phyloP scores from a whole-genome alignment of 495 filamentous ascomycete genomes.

The Aspergillus wentii region DNA sequence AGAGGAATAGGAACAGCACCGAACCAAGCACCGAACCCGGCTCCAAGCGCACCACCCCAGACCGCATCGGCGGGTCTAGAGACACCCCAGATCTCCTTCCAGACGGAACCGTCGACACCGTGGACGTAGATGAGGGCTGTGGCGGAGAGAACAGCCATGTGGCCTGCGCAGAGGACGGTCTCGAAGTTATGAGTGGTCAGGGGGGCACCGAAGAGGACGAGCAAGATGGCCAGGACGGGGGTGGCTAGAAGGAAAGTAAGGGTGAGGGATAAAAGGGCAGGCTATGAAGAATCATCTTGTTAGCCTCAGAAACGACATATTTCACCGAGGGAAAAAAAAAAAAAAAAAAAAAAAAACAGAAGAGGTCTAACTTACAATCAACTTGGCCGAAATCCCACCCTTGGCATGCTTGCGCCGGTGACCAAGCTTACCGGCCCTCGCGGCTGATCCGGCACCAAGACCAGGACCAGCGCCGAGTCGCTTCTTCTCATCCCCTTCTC shows the following conservation, averaged over 20 bases:
- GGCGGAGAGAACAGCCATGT: conserved; percentile 71
- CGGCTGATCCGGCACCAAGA: conserved; percentile 7
- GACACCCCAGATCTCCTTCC: conserved; percentile 65
- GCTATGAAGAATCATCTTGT: conserved; percentile 39
- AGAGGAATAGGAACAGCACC: conserved; percentile 82
- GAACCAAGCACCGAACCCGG: conserved; percentile 59
- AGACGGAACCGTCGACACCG: conserved; percentile 68
- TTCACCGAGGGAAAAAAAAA: neutral
- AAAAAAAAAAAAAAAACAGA: neutral
- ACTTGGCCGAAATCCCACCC: conserved; percentile 18
- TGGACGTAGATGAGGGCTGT: conserved; percentile 77
- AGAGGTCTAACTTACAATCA: conserved; percentile 26
- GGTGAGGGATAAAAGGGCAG: conserved; percentile 53
- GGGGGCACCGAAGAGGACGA: conserved; percentile 89
- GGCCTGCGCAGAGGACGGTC: conserved; percentile 72
- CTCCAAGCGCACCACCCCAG: conserved; percentile 39
- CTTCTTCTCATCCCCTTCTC: too few relatives aligned
- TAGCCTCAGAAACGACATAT: neutral
- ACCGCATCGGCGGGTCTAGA: conserved; percentile 35
- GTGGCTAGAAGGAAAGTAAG: conserved; percentile 62
- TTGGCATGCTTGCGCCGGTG: conserved; percentile 20
- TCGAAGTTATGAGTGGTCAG: conserved; percentile 75
- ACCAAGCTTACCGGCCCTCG: conserved; percentile 19
- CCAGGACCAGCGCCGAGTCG: too few relatives aligned
- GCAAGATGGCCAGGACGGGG: conserved; percentile 54